Evolutionary conservation across 1,284 basidiomycete species (phyloP).

Genomic region (Ganoderma meredithae): DNA sequence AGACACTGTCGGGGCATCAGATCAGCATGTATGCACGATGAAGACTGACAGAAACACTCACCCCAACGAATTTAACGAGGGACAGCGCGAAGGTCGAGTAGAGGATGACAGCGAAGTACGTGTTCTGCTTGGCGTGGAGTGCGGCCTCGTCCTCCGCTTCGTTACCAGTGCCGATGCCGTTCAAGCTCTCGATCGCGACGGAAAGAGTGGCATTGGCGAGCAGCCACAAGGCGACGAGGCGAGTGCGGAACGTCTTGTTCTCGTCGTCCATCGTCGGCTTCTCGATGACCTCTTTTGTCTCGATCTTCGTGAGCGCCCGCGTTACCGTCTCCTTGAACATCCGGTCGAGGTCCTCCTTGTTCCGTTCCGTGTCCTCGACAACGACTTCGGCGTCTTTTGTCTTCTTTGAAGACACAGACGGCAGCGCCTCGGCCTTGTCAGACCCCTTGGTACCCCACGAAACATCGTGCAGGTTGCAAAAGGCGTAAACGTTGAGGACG

Average conservation of each 20-base stretch:
- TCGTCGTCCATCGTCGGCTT: slow-evolving; percentile 91
- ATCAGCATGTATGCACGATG: background rate
- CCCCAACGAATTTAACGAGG: slow-evolving; percentile 83
- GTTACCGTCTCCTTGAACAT: slow-evolving; percentile 94
- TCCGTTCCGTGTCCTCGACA: slow-evolving; percentile 83
- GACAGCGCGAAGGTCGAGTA: slow-evolving; percentile 91
- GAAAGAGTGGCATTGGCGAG: slow-evolving; percentile 82
- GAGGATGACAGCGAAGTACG: slow-evolving; percentile 85
- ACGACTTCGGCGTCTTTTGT: slow-evolving; percentile 80
- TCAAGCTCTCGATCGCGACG: slow-evolving; percentile 86
- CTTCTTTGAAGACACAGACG: slow-evolving; percentile 88
- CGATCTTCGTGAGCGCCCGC: slow-evolving; percentile 87
- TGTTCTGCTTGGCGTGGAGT: slow-evolving; percentile 71
- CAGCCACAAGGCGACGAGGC: slow-evolving; percentile 89
- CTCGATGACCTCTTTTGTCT: slow-evolving; percentile 73
- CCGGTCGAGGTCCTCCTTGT: slow-evolving; percentile 91
- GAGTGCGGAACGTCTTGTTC: slow-evolving; percentile 95
- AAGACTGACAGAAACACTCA: slow-evolving; percentile 50
- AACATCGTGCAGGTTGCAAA: slow-evolving; percentile 94
- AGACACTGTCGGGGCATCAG: slow-evolving; percentile 61
- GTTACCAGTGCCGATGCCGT: slow-evolving; percentile 67
- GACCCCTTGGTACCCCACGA: slow-evolving; percentile 97
- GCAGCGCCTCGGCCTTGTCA: slow-evolving; percentile 95
- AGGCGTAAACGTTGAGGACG: slow-evolving; percentile 95
- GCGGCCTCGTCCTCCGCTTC: slow-evolving; percentile 51